Conservation (phyloP, 768 basidiomycete species). For the Leccinum olivaceopallidum region DNA sequence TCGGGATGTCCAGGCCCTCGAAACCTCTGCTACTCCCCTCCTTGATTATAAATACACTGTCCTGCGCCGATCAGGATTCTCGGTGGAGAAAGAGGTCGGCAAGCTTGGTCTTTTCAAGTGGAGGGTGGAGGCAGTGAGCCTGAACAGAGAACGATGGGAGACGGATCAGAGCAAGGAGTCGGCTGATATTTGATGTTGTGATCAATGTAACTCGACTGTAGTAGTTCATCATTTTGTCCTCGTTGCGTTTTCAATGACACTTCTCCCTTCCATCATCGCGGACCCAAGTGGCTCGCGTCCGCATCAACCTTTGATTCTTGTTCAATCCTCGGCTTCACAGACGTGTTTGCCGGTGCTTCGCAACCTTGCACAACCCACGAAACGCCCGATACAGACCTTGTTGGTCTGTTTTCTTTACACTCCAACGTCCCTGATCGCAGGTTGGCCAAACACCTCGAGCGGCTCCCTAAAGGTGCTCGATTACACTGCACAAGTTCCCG, state of each 20-base stretch:
- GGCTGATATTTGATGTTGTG: constrained; percentile 12
- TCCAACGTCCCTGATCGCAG: constrained; percentile 45
- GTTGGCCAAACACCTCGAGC: constrained; percentile 20
- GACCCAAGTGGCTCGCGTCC: constrained; percentile 23
- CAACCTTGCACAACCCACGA: constrained; percentile 38
- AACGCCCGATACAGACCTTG: constrained; percentile 31
- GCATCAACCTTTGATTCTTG: constrained; percentile 48
- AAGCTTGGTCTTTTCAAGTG: constrained; percentile 59
- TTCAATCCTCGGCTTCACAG: constrained; percentile 62
- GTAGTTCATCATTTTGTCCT: neutral
- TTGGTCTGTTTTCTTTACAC: constrained; percentile 62
- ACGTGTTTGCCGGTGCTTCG: constrained; percentile 57
- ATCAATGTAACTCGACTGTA: neutral
- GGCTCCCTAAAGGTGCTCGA: constrained; percentile 44
- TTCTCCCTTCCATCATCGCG: constrained; percentile 30
- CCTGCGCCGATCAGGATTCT: constrained; percentile 51
- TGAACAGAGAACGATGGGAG: constrained; percentile 51
- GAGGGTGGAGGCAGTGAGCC: constrained; percentile 45
- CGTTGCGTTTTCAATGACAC: constrained; percentile 23
- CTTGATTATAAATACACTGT: constrained; percentile 48
- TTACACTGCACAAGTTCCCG: constrained; percentile 51
- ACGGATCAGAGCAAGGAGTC: constrained; percentile 21
- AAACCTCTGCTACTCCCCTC: constrained; percentile 50
- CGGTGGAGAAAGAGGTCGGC: constrained; percentile 41
- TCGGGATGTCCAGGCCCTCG: constrained; percentile 44